Conservation (phyloP, 108 stramenopile genomes). For the Asterionellopsis glacialis region DNA sequence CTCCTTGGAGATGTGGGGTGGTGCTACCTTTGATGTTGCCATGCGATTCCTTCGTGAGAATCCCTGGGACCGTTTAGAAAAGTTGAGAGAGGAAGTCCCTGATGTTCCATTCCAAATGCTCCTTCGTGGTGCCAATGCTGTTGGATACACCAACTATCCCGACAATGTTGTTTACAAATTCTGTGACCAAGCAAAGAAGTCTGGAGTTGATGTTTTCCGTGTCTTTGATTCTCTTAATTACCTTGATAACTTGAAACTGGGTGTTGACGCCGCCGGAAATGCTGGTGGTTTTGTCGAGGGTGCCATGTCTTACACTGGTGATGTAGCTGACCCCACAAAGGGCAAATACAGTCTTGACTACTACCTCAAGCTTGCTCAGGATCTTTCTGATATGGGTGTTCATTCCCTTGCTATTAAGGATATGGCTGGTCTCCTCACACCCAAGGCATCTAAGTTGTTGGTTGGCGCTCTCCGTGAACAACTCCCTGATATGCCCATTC, state of each 20-base stretch:
- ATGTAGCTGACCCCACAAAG: conserved; percentile 72
- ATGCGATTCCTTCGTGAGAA: conserved; percentile 94
- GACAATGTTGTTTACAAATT: conserved; percentile 86
- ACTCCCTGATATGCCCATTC: conserved; percentile 89
- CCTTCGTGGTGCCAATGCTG: conserved; percentile 94
- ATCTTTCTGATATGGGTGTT: conserved; percentile 69
- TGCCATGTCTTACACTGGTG: conserved; percentile 94
- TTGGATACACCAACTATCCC: conserved; percentile 87
- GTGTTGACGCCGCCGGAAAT: conserved; percentile 90
- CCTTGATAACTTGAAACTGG: conserved; percentile 90
- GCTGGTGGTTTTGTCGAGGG: conserved; percentile 93
- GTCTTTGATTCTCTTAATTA: conserved; percentile 97
- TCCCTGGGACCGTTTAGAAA: conserved; percentile 89
- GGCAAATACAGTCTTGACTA: conserved; percentile 91
- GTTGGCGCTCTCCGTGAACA: conserved; percentile 76
- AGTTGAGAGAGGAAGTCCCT: conserved; percentile 70
- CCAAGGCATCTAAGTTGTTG: conserved; percentile 69
- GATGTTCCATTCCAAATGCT: conserved; percentile 96
- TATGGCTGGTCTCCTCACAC: conserved; percentile 95
- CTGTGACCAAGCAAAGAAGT: conserved; percentile 78
- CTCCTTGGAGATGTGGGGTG: conserved; percentile 94
- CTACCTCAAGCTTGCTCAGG: conserved; percentile 81
- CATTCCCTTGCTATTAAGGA: conserved; percentile 94
- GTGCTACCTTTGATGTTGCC: conserved; percentile 95
- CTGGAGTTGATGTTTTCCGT: conserved; percentile 96